Evolutionary conservation across 2,329 filamentous ascomycete genomes (phyloP).

Genomic region (Achaetomium macrosporum): DNA sequence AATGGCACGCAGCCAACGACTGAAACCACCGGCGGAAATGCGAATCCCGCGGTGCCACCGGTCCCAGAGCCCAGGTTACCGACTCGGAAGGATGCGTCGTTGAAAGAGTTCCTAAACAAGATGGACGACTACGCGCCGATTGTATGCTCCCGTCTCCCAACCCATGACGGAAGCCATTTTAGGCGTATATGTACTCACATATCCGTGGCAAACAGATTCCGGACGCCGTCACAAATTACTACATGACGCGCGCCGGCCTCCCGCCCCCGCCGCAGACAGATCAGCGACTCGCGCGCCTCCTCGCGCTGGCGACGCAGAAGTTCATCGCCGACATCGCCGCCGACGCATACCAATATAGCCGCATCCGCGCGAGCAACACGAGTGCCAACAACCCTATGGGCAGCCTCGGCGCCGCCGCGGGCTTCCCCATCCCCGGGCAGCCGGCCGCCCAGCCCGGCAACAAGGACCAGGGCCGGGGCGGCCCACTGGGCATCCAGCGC

Average conservation of each 20-base stretch:
- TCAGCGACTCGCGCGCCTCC: conserved; percentile 80
- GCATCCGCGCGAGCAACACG: conserved; percentile 88
- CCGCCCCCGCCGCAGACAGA: conserved; percentile 89
- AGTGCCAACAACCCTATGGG: conserved; percentile 89
- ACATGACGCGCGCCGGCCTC: conserved; percentile 91
- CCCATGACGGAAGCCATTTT: not conserved
- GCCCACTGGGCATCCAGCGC: conserved; percentile 64
- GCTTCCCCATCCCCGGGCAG: conserved; percentile 61
- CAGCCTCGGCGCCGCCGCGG: conserved; percentile 69
- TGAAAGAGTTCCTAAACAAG: conserved; percentile 88
- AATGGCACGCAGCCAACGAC: conserved; percentile 18
- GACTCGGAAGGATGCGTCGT: conserved; percentile 81
- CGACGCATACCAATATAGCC: conserved; percentile 95
- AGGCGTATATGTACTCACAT: not conserved
- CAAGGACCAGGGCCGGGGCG: conserved; percentile 52
- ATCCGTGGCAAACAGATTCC: conserved; percentile 63
- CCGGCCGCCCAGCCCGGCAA: conserved; percentile 46
- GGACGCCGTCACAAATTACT: conserved; percentile 95
- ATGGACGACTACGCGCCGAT: conserved; percentile 99
- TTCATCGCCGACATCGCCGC: conserved; percentile 97
- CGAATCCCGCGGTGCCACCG: conserved; percentile 4
- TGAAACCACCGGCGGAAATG: not conserved
- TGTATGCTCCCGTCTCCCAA: conserved; percentile 46
- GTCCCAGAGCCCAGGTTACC: conserved; percentile 57
- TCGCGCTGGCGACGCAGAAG: conserved; percentile 97